phyloP scores from a whole-genome alignment of 176 grass and related monocot species.

The Cocos nucifera region DNA sequence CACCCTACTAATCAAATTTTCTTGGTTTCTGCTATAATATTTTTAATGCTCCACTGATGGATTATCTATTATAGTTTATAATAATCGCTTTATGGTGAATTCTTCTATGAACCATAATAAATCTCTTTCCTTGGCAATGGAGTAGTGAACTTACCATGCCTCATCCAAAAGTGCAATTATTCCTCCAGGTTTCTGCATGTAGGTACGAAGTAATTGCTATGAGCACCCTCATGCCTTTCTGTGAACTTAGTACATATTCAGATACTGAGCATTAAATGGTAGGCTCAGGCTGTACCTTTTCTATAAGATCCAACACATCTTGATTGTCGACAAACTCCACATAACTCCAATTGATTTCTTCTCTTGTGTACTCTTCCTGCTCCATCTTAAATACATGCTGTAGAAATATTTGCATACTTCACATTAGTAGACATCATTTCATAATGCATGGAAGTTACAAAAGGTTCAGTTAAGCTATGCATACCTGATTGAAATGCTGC shows the following conservation, averaged over 20 bases:
- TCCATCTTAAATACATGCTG: constrained; percentile 99
- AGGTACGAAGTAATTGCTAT: constrained; percentile 22
- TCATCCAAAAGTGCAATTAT: constrained; percentile 97
- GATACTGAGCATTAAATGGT: not conserved
- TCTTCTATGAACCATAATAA: no score
- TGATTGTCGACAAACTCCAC: constrained; percentile 98
- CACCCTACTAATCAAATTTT: no score
- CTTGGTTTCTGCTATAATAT: no score
- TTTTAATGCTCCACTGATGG: no score
- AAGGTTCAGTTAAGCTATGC: not conserved
- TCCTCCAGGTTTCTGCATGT: constrained; percentile 89
- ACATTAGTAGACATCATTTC: not conserved
- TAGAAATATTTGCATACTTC: constrained; percentile 11
- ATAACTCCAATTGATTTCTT: constrained; percentile 96
- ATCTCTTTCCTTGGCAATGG: not conserved
- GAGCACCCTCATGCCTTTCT: constrained; percentile 9
- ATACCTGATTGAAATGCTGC: constrained; percentile 85
- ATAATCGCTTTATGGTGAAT: no score
- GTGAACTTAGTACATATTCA: not conserved
- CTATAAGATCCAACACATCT: constrained; percentile 93
- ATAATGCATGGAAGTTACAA: not conserved
- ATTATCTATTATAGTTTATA: no score
- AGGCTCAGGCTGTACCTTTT: constrained; percentile 44
- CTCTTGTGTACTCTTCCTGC: constrained; percentile 89
- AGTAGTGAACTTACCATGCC: constrained; percentile 57